Conservation (phyloP, 2,329 filamentous ascomycete species). For the Akanthomyces lecanii region DNA sequence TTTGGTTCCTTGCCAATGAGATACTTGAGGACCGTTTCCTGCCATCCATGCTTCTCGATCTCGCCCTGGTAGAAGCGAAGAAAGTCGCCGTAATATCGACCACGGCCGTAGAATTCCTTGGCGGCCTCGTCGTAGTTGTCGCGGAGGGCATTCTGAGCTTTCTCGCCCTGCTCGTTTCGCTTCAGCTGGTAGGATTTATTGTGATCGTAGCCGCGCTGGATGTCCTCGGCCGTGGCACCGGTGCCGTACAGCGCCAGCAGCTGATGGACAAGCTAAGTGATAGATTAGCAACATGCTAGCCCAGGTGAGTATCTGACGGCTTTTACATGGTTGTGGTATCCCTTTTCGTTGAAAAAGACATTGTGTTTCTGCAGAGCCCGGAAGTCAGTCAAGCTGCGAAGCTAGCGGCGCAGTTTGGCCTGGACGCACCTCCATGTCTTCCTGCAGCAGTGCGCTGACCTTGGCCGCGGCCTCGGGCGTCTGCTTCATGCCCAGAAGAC, state of each 20-base stretch:
- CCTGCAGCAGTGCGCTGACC: constrained; percentile 65
- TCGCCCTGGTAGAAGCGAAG: constrained; percentile 71
- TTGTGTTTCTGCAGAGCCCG: constrained; percentile 46
- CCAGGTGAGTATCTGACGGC: too few relatives aligned
- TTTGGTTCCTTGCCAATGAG: constrained; percentile 62
- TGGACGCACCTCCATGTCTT: constrained; percentile 59
- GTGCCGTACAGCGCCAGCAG: constrained; percentile 73
- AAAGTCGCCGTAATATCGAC: constrained; percentile 64
- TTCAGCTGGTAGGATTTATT: constrained; percentile 66
- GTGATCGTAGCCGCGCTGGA: constrained; percentile 60
- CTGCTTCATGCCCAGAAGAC: constrained; percentile 44
- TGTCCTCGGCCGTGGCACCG: constrained; percentile 55
- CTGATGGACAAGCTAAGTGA: constrained; percentile 60
- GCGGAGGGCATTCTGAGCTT: constrained; percentile 50
- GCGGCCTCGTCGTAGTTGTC: constrained; percentile 50
- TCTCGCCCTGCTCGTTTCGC: constrained; percentile 41
- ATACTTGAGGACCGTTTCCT: constrained; percentile 59
- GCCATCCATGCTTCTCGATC: constrained; percentile 59
- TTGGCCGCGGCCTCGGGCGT: constrained; percentile 57
- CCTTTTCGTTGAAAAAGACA: constrained; percentile 71
- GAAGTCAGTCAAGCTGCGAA: neutral
- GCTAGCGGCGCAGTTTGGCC: neutral
- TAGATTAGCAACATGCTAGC: too few relatives aligned
- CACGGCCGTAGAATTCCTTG: constrained; percentile 57
- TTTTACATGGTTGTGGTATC: constrained; percentile 75